phyloP scores from a whole-genome alignment of 2,329 filamentous ascomycete species.

The Fusarium temperatum region DNA sequence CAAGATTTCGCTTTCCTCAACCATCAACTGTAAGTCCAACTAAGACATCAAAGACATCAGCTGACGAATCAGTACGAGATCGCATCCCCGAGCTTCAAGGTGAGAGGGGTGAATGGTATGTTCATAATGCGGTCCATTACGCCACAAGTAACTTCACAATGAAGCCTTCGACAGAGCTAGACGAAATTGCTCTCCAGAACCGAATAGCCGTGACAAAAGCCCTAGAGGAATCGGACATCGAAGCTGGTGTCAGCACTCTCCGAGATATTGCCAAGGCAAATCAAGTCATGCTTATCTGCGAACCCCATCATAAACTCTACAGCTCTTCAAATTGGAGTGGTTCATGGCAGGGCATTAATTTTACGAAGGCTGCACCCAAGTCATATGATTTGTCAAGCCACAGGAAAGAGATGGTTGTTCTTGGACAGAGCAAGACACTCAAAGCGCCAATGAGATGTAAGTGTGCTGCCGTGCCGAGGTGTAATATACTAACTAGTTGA shows the following conservation, averaged over 20 bases:
- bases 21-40: background rate
- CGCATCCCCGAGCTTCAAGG: background rate
- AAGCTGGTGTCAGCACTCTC: background rate
- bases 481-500: background rate
- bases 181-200: background rate
- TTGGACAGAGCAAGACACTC: background rate
- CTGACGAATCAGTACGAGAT: background rate
- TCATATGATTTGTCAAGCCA: background rate
- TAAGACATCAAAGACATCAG: accelerated
- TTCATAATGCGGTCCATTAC: background rate
- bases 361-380: background rate
- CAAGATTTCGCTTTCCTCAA: background rate
- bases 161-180: background rate
- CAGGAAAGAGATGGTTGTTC: background rate
- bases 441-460: background rate
- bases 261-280: background rate
- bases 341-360: constrained; percentile 5
- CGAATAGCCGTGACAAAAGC: background rate
- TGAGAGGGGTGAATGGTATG: background rate
- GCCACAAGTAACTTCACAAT: background rate
- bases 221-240: background rate
- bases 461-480: background rate
- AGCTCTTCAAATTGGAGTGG: constrained; percentile 7
- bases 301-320: background rate
- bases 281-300: constrained; percentile 4